Conservation (phyloP, 2,329 filamentous ascomycete species). For the Mycosphaerella arachidis region DNA sequence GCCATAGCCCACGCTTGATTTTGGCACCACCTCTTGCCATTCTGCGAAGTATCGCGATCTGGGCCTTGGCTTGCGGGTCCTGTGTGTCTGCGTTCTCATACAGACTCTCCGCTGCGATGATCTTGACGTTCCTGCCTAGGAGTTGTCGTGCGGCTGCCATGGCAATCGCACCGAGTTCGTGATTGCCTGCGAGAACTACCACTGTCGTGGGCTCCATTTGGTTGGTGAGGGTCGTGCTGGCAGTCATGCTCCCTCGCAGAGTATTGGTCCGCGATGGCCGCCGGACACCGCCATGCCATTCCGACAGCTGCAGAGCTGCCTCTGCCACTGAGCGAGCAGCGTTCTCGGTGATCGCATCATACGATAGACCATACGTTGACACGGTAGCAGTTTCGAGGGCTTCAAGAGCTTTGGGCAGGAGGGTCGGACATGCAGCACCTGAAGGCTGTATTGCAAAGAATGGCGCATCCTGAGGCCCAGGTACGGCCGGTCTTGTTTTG, state of each 20-base stretch:
- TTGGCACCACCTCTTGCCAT: slow-evolving; percentile 58
- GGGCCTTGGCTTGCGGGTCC: slow-evolving; percentile 72
- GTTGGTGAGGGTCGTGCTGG: slow-evolving; percentile 50
- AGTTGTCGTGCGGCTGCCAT: slow-evolving; percentile 83
- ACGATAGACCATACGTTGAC: slow-evolving; percentile 77
- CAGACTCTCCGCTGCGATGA: slow-evolving; percentile 78
- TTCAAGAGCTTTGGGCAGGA: slow-evolving; percentile 75
- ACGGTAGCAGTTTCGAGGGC: slow-evolving; percentile 89
- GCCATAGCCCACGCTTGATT: slow-evolving; percentile 55
- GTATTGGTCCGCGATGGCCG: slow-evolving; percentile 29
- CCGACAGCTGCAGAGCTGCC: slow-evolving; percentile 55
- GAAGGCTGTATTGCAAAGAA: slow-evolving; percentile 52
- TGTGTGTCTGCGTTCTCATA: slow-evolving; percentile 78
- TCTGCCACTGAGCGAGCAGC: slow-evolving; percentile 84
- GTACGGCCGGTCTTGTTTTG: slow-evolving; percentile 9
- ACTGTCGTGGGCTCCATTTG: slow-evolving; percentile 48
- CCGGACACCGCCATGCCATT: slow-evolving; percentile 20
- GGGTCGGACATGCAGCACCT: slow-evolving; percentile 53
- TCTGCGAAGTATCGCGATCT: slow-evolving; percentile 77
- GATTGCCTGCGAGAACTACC: slow-evolving; percentile 90
- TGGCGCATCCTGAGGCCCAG: slow-evolving; percentile 23
- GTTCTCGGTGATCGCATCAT: slow-evolving; percentile 89
- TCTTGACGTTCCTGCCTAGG: slow-evolving; percentile 73
- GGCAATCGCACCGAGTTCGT: slow-evolving; percentile 79
- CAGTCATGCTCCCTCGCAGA: slow-evolving; percentile 58